These are phyloP conservation scores for Sanghuangporus baumii DNA, from an alignment of 1,284 basidiomycete species.

Conservation along the genomic window DNA sequence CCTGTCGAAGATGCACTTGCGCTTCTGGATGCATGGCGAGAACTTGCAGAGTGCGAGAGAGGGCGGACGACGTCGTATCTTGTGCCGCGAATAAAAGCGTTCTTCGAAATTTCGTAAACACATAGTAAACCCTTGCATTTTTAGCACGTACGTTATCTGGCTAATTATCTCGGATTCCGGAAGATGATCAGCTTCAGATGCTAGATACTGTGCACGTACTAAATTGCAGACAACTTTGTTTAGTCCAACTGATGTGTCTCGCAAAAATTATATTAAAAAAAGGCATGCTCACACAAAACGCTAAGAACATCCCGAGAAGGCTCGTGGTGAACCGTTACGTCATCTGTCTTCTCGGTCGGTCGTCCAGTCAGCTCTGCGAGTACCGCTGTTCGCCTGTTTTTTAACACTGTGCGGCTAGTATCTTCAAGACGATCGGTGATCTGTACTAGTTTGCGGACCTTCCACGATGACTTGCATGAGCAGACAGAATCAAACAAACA, in stretches of 20 bases:
- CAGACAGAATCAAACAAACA: background rate
- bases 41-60: conserved; percentile 34
- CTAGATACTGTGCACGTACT: conserved; percentile 20
- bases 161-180: conserved; percentile 21
- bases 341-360: conserved; percentile 20
- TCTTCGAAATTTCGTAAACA: conserved; percentile 14
- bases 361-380: conserved; percentile 20
- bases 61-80: conserved; percentile 34
- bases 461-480: conserved; percentile 16
- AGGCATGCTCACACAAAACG: conserved; percentile 31
- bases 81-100: conserved; percentile 28
- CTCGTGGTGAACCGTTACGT: background rate
- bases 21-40: conserved; percentile 32
- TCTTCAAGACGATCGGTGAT: conserved; percentile 32
- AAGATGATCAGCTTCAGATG: conserved; percentile 18
- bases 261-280: background rate
- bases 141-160: conserved; percentile 22
- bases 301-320: conserved; percentile 40
- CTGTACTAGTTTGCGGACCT: conserved; percentile 27
- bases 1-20: conserved; percentile 34
- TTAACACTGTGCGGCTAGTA: conserved; percentile 32
- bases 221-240: background rate
- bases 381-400: conserved; percentile 28
- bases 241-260: too few species aligned
- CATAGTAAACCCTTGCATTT: background rate